Evolutionary conservation across 148 eudicot genomes (phyloP).

Genomic region (Spergularia marina): DNA sequence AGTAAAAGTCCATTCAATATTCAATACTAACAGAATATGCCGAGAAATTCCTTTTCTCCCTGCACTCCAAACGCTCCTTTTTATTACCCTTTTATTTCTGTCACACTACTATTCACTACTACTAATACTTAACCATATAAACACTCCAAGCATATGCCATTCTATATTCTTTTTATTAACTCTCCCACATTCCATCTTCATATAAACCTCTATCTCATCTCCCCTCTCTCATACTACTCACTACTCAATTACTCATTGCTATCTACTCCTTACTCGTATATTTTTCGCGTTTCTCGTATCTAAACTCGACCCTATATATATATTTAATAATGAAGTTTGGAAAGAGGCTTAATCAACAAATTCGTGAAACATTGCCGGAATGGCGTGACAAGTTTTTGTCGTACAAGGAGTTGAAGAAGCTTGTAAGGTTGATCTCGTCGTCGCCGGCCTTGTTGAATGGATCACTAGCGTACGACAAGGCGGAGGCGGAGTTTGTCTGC

Average conservation of each 20-base stretch:
- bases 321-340: conserved; percentile 65
- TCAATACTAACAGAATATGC: conserved; percentile 23
- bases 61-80: neutral
- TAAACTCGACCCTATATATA: conserved; percentile 11
- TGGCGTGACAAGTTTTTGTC: conserved; percentile 76
- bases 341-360: conserved; percentile 74
- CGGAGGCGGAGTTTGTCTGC: conserved; percentile 61
- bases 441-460: conserved; percentile 23
- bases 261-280: no score
- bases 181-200: neutral
- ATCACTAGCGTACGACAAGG: conserved; percentile 37
- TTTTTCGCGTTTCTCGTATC: neutral
- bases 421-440: conserved; percentile 52
- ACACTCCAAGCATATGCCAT: conserved; percentile 73
- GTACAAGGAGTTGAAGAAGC: conserved; percentile 77
- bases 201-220: conserved; percentile 8
- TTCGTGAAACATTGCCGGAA: conserved; percentile 65
- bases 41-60: conserved; percentile 6
- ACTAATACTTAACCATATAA: conserved; percentile 21
- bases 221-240: neutral
- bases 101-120: neutral
- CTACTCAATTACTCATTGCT: neutral
- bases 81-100: neutral
- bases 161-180: conserved; percentile 46
- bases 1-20: conserved; percentile 8